Base-by-base conservation (phyloP, 306 rosid species). In the Phaseolus lunatus region DNA sequence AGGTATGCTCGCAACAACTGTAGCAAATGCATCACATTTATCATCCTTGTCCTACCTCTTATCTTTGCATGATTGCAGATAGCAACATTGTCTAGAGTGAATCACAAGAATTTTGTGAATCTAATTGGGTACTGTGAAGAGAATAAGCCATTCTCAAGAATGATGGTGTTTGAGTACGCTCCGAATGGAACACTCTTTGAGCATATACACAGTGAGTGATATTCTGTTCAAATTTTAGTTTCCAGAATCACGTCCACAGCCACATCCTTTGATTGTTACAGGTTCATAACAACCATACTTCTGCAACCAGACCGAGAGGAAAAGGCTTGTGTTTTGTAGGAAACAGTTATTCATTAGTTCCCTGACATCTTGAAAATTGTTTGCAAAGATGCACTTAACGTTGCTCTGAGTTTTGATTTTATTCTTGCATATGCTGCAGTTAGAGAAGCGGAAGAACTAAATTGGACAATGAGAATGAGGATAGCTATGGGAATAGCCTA, bases 161-260 rank as follows among this genome's bases (percentile, higher is more conserved):
- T 92, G 86, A 86, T 95, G 96, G 96, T 95, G 71, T 95, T 92
- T 73, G 98, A 95, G 82, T 95, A 95, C 66, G 97, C 98, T 80
- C 96, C 98, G 37, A 95, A 95, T 70, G 98, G 98, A 84, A 90
- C 98, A 0, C 88, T 92, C 45, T 92, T 85, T 72, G 98, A 95
- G 84, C 97, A 95, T 86, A 80, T 95, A 77, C 97, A 92, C 71
- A 76, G 98, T 92, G 63, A 89, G 98, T 84, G 47, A 12, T 49
- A 9, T 72, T 63, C 6, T 8, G 61, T 12, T 67, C 53, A 22
- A 22, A 39, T 41, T 41, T 67, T 67, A 68, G 10, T 26, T 47
- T 14, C 3, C 44, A 9, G 43, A 37, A 37, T 8, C 43, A 37
- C 54, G 13, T 43, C 23, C 57, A 68, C 57, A 45, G 15, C 41